Evolutionary conservation across 1,284 basidiomycete genomes (phyloP), one percentile per base, ranked within the genome.

Genomic region (Rhodotorula sp.): DNA sequence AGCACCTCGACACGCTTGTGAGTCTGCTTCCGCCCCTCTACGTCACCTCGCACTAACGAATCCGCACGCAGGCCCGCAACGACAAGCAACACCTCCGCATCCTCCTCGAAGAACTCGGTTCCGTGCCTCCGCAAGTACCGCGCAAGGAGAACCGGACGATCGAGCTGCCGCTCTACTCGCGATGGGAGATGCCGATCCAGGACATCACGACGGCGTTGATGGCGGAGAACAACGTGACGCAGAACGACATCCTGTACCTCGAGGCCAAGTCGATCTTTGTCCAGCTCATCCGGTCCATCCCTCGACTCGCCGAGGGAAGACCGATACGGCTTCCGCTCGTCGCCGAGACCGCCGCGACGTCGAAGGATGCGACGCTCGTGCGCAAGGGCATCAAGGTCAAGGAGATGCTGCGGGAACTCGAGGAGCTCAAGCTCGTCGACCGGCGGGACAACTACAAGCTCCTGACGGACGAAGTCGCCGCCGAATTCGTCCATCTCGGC

Each of bases 251-350:
- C 86, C 86, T 98, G 30, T 99, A 98, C 83, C 98, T 99, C 93
- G 96, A 99, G 81, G 91, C 96, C 72, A 99, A 99, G 83, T 97
- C 95, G 28, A 97, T 98, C 79, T 95, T 99, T 79, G 96, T 99
- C 50, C 93, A 97, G 80, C 87, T 99, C 57, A 87, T 99, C 64
- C 93, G 96, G 74, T 97, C 94, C 34, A 87, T 99, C 71, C 95
- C 95, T 0, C 86, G 89, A 64, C 84, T 88, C 2, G 86, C 87
- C 10, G 91, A 94, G 64, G 89, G 90, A 79, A 86, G 88, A 51
- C 95, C 95, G 1, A 90, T 97, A 78, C 89, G 95, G 78, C 85
- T 99, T 30, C 83, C 88, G n/a, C 87, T 85, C 22, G 89, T 99
- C 70, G 94, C 95, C 4, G 96, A 98, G 81, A 85, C 89, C 22